Conservation (phyloP, 768 basidiomycete genomes). For the Phanerochaete carnosa region DNA sequence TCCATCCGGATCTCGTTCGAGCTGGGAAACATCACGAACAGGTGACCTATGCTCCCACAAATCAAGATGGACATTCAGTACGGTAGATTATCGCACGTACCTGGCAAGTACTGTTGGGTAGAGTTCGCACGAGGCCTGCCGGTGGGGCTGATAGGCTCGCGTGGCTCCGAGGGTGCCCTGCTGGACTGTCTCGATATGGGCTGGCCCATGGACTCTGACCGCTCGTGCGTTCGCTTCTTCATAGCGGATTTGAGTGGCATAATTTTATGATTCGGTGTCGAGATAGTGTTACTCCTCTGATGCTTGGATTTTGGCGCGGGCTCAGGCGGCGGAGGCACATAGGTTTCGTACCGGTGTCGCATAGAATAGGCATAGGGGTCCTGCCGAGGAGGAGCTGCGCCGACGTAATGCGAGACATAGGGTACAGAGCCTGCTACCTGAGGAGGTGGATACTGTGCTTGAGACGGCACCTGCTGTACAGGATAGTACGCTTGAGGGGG, state of each 20-base stretch:
- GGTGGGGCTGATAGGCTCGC: conserved; percentile 15
- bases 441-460: background rate
- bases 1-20: conserved; percentile 57
- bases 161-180: conserved; percentile 13
- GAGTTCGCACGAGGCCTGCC: conserved; percentile 31
- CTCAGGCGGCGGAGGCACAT: conserved; percentile 4
- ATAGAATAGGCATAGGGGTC: conserved; percentile 3
- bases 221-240: conserved; percentile 40
- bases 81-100: conserved; percentile 15
- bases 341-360: background rate
- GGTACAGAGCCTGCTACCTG: conserved; percentile 8
- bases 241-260: conserved; percentile 53
- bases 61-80: background rate
- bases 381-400: background rate
- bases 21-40: conserved; percentile 68
- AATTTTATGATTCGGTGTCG: conserved; percentile 10
- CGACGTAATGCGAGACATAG: conserved; percentile 7
- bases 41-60: conserved; percentile 50
- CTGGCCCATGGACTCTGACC: conserved; percentile 10
- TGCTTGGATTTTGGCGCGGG: background rate
- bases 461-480: conserved; percentile 1
- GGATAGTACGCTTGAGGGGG: conserved; percentile 18
- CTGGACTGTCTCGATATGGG: conserved; percentile 11
- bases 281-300: conserved; percentile 1
- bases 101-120: conserved; percentile 20